Conservation (phyloP, 1,284 basidiomycete species). For the Pyrrhoderma lamaoense region DNA sequence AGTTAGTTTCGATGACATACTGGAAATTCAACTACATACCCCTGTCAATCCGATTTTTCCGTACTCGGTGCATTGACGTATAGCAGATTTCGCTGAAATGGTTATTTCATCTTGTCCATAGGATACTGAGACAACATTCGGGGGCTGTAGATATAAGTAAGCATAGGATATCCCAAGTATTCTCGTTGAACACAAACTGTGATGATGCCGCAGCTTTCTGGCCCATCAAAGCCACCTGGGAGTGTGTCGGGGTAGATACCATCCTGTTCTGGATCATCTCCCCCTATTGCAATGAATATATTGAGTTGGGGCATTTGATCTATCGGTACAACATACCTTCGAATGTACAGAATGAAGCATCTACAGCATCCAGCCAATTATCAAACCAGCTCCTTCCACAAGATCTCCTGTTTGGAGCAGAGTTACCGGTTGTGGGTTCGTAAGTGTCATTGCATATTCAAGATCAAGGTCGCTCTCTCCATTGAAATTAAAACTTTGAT, state of each 20-base stretch:
- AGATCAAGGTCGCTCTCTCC: slow-evolving; percentile 45
- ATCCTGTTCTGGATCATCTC: slow-evolving; percentile 28
- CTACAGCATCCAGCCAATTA: slow-evolving; percentile 26
- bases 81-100: slow-evolving; percentile 31
- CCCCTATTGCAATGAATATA: slow-evolving; percentile 5
- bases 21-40: not conserved
- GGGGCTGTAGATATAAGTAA: slow-evolving; percentile 20
- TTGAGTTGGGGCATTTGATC: not conserved
- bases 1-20: not conserved
- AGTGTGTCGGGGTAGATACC: slow-evolving; percentile 45
- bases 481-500: slow-evolving; percentile 32
- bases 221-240: slow-evolving; percentile 37
- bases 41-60: slow-evolving; percentile 33
- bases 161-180: not conserved
- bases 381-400: slow-evolving; percentile 22
- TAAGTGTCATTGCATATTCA: slow-evolving; percentile 33
- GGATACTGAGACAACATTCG: slow-evolving; percentile 35
- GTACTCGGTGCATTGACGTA: slow-evolving; percentile 37
- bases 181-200: slow-evolving; percentile 10
- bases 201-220: slow-evolving; percentile 34
- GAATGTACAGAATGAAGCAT: slow-evolving; percentile 25
- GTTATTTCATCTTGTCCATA: slow-evolving; percentile 32
- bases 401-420: slow-evolving; percentile 28
- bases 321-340: slow-evolving; percentile 14
- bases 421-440: slow-evolving; percentile 24